Conservation (phyloP, 441 rosid species). For the Sinapis alba region DNA sequence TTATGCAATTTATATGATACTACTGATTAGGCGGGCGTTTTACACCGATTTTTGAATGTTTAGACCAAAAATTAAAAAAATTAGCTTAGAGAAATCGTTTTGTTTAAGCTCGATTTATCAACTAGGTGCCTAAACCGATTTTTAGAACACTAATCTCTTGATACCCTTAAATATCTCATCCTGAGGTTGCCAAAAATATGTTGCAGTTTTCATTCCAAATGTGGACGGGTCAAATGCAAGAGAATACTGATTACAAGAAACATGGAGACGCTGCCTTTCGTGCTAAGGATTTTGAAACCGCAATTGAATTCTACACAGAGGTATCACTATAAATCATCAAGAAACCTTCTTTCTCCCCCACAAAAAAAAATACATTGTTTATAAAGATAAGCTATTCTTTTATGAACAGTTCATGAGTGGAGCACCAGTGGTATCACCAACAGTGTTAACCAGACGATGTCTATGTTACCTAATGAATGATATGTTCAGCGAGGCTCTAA, state of each 20-base stretch:
- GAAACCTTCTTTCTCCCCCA: not conserved
- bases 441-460: slow-evolving; percentile 69
- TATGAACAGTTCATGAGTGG: slow-evolving; percentile 58
- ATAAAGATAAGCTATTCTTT: not conserved
- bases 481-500: slow-evolving; percentile 64
- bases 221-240: slow-evolving; percentile 95
- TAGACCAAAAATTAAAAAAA: not conserved
- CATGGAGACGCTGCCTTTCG: slow-evolving; percentile 88
- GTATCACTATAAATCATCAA: slow-evolving; percentile 41
- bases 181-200: not conserved
- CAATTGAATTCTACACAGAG: slow-evolving; percentile 78
- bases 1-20: too few species aligned
- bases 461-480: slow-evolving; percentile 62
- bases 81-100: too few species aligned
- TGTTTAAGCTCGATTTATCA: too few species aligned
- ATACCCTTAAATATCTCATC: not conserved
- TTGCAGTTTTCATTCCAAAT: slow-evolving; percentile 84
- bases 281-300: slow-evolving; percentile 71
- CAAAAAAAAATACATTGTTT: not conserved
- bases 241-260: slow-evolving; percentile 76
- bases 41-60: too few species aligned
- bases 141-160: not conserved
- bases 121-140: not conserved
- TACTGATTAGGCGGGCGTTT: not conserved
- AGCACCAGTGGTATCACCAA: slow-evolving; percentile 72